Base-by-base conservation (phyloP, 495 filamentous ascomycete species). In the Trichocladium antarcticum region DNA sequence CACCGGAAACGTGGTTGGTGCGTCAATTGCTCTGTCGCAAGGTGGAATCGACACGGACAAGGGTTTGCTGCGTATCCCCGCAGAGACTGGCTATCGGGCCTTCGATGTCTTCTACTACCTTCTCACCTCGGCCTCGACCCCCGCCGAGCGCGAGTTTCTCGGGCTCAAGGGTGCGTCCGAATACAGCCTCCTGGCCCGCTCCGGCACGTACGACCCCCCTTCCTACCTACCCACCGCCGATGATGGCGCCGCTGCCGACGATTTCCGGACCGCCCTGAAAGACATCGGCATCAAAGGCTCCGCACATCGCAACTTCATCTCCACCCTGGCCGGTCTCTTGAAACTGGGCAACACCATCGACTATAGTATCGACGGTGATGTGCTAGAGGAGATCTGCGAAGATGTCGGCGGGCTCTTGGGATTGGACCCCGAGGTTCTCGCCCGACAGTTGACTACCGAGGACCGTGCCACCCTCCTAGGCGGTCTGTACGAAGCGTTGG, bases 21-120 rank as follows among this genome's bases (percentile, higher is more conserved):
- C 87, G 7, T 75, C 81, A 16, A 67, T 96, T 37, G 79, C 87
- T 7, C 68, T 97, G 9, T 92, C 90, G 1, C 83, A 85, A 12
- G 84, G 87, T 20, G 92, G 92, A 17, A 84, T 97, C 51, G 86
- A 97, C 63, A 89, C 89, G 7, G 64, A 72, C 10, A 79, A 80
- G 49, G 92, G 92, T 19, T 72, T 98, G 19, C 73, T 97, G 22
- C 79, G 87, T 32, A 77, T 97, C 21, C 86, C 92, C 0, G 63
- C 78, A 0, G 80, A 94, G 60, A 49, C 79, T 6, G 92, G 93
- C 17, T 88, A 85, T 60, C 81, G 92, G 49, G 92, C 90, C n/a
- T 98, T 97, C 57, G 89, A 98, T 60, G 93, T 89, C 22, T 98
- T 97, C 64, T 98, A 98, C 68, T 97, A 96, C 55, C 79, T 98